These are phyloP conservation scores for Thalassiosira exigua DNA, from an alignment of 352 stramenopile genomes.

Conservation along the genomic window DNA sequence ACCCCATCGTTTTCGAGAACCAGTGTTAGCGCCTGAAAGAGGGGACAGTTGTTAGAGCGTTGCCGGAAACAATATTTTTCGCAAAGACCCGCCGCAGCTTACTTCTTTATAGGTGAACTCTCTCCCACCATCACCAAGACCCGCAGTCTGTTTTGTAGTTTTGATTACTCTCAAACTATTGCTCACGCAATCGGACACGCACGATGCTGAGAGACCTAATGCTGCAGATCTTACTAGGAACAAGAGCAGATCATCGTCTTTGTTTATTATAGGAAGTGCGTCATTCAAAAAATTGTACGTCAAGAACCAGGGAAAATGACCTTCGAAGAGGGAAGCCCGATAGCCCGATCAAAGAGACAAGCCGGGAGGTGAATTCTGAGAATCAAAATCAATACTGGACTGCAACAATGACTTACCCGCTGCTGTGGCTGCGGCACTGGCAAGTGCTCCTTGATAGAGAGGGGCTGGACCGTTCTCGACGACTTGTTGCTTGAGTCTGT, in stretches of 20 bases:
- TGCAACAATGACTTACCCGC: too few species aligned
- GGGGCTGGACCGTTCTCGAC: conserved; percentile 74
- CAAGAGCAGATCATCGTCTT: conserved; percentile 78
- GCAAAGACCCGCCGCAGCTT: background rate
- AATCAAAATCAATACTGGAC: background rate
- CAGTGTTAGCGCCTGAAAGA: conserved; percentile 72
- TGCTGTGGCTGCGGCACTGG: conserved; percentile 85
- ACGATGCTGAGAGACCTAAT: conserved; percentile 84
- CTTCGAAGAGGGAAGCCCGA: background rate
- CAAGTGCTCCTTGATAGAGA: conserved; percentile 87
- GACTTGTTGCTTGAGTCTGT: conserved; percentile 63
- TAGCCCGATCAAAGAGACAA: conserved; percentile 2
- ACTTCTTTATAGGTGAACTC: conserved; percentile 57
- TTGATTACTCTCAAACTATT: conserved; percentile 91
- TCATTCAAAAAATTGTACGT: conserved; percentile 90
- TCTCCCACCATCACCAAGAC: conserved; percentile 50
- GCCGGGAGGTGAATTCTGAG: conserved; percentile 59
- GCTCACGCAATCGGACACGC: conserved; percentile 86
- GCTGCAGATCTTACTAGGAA: conserved; percentile 69
- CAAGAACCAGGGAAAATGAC: conserved; percentile 88
- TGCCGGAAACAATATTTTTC: background rate
- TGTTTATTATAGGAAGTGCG: conserved; percentile 70
- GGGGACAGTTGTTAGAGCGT: too few species aligned
- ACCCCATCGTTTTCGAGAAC: conserved; percentile 88
- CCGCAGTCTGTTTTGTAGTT: conserved; percentile 89